Percentiles rank a stretch among this genome's conserved stretches.
Conservation (phyloP, 1,284 basidiomycete genomes). For the Blastosporella zonata region DNA sequence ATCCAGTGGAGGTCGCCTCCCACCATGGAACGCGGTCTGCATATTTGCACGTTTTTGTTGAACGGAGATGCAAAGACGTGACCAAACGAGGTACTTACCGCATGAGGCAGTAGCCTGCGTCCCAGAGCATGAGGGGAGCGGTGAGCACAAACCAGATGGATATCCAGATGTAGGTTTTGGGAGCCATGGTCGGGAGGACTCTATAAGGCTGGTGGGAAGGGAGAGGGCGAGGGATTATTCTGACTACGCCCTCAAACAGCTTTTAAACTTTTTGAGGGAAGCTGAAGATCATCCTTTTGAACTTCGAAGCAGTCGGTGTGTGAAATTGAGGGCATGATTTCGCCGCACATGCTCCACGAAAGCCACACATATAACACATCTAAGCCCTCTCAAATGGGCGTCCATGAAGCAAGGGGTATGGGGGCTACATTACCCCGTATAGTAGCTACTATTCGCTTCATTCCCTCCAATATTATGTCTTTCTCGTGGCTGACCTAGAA, state of each 20-base stretch:
- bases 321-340: conserved; percentile 14
- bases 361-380: background rate
- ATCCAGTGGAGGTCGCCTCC: conserved; percentile 58
- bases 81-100: conserved; percentile 24
- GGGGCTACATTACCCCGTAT: background rate
- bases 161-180: conserved; percentile 36
- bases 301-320: conserved; percentile 21
- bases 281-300: conserved; percentile 22
- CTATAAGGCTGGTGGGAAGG: background rate
- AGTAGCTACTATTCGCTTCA: background rate
- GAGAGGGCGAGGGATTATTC: conserved; percentile 13
- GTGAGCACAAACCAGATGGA: conserved; percentile 50
- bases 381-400: background rate
- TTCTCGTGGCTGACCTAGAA: conserved; percentile 6
- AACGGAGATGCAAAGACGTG: conserved; percentile 1
- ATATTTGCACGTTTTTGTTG: conserved; percentile 8
- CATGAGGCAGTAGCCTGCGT: conserved; percentile 49
- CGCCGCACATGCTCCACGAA: conserved; percentile 13
- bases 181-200: conserved; percentile 27
- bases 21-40: conserved; percentile 46
- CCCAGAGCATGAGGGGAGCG: conserved; percentile 45
- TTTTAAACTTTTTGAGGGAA: conserved; percentile 24
- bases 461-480: background rate
- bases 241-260: conserved; percentile 12
- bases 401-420: background rate